These are phyloP conservation scores for Geotrichum macrosporum DNA, from an alignment of 1,139 yeast species.

Conservation along the genomic window DNA sequence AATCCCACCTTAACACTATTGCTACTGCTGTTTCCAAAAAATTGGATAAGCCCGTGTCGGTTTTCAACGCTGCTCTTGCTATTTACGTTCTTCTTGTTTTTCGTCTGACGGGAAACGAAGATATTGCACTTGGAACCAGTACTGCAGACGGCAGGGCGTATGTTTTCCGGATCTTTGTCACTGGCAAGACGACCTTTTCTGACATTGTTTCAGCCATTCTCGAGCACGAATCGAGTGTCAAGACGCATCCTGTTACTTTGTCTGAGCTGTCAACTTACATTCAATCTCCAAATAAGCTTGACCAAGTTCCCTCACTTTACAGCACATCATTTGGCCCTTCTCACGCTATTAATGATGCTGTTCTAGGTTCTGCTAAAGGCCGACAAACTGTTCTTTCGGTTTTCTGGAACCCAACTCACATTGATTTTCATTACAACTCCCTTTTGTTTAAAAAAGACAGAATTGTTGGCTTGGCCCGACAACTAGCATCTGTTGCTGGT, in stretches of 20 bases:
- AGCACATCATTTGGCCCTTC: conserved; percentile 48
- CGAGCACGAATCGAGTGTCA: conserved; percentile 42
- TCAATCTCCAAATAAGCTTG: conserved; percentile 48
- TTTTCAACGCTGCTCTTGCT: conserved; percentile 58
- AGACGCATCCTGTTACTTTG: conserved; percentile 43
- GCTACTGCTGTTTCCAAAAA: conserved; percentile 24
- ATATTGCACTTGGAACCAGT: conserved; percentile 76
- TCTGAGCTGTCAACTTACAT: conserved; percentile 54
- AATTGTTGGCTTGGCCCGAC: conserved; percentile 65
- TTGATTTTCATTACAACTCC: conserved; percentile 64
- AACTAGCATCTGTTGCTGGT: conserved; percentile 52
- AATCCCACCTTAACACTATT: conserved; percentile 14
- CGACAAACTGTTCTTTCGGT: conserved; percentile 55
- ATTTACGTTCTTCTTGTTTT: conserved; percentile 66
- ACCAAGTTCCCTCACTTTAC: conserved; percentile 60
- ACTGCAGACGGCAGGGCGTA: conserved; percentile 42
- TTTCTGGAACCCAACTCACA: conserved; percentile 40
- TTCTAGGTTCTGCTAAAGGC: conserved; percentile 31
- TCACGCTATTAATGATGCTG: conserved; percentile 24
- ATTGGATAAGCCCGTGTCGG: conserved; percentile 20
- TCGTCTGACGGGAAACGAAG: conserved; percentile 91
- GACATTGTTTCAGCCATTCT: conserved; percentile 49
- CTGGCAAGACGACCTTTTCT: conserved; percentile 44
- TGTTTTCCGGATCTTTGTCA: conserved; percentile 58
- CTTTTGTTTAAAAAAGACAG: conserved; percentile 69